A percentile compares a stretch with the other conserved stretches of the same genome.
phyloP scores from a whole-genome alignment of 2,329 filamentous ascomycete genomes.

The Talaromyces islandicus region DNA sequence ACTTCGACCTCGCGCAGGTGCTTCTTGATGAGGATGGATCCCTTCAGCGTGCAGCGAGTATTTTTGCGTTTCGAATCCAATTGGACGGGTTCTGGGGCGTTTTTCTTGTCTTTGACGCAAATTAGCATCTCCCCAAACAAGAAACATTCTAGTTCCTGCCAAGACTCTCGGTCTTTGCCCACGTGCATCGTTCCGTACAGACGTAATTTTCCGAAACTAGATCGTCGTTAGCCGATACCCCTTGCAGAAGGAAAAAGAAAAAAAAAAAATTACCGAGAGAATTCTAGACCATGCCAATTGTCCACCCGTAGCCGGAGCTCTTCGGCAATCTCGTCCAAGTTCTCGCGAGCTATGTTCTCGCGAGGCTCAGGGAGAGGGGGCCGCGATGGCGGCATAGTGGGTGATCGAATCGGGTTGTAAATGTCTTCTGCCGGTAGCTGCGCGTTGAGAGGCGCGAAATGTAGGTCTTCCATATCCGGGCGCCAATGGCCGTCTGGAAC shows the following conservation, averaged over 20 bases:
- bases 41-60: constrained; percentile 82
- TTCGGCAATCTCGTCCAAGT: constrained; percentile 76
- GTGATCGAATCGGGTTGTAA: constrained; percentile 48
- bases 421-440: constrained; percentile 42
- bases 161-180: constrained; percentile 91
- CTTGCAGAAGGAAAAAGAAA: background rate
- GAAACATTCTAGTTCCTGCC: constrained; percentile 97
- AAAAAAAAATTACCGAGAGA: constrained; percentile 54
- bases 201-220: constrained; percentile 81
- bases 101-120: constrained; percentile 96
- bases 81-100: constrained; percentile 47
- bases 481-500: constrained; percentile 89
- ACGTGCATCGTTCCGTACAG: constrained; percentile 86
- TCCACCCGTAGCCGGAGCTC: constrained; percentile 82
- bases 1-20: constrained; percentile 86
- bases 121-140: constrained; percentile 99
- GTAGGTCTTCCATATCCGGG: constrained; percentile 73
- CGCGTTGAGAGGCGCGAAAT: constrained; percentile 46
- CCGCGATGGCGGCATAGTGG: constrained; percentile 43
- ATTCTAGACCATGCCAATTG: constrained; percentile 97
- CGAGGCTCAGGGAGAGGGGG: constrained; percentile 69
- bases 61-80: constrained; percentile 64
- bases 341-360: constrained; percentile 65
- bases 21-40: constrained; percentile 96
- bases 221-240: background rate